Conservation (phyloP, 176 grass and related monocot genomes). For the Alopecurus myosuroides region DNA sequence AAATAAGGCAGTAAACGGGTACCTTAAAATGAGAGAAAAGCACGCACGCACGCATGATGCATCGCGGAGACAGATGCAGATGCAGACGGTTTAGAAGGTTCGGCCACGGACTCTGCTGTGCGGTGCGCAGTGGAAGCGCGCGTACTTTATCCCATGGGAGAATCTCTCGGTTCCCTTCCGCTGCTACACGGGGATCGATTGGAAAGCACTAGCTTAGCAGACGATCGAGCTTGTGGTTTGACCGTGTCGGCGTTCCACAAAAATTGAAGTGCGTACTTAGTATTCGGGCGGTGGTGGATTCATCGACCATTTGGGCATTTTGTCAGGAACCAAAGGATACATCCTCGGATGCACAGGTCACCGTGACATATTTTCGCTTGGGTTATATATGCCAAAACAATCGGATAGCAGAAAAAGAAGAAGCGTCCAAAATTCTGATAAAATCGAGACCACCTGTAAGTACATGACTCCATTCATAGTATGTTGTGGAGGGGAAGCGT, state of each 20-base stretch:
- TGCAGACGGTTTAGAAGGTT: slow-evolving; percentile 14
- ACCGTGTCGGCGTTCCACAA: not conserved
- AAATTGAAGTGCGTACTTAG: too few species aligned
- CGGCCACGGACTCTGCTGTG: not conserved
- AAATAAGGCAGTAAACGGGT: not conserved
- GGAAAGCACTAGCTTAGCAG: not conserved
- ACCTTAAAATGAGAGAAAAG: slow-evolving; percentile 14
- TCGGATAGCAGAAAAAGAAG: not conserved
- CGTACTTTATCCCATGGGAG: not conserved
- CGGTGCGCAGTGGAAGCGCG: not conserved
- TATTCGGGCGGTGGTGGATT: too few species aligned
- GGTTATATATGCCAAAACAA: not conserved
- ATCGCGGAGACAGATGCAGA: not conserved
- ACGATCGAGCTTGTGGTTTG: slow-evolving; percentile 8
- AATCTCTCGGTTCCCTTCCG: not conserved
- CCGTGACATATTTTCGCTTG: too few species aligned
- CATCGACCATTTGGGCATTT: too few species aligned
- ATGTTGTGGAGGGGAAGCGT: not conserved
- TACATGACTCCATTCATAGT: not conserved
- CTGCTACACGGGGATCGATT: not conserved
- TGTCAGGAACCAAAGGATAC: too few species aligned
- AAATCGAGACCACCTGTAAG: not conserved
- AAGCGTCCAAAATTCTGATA: not conserved
- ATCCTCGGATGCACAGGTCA: too few species aligned
- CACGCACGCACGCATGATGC: too few species aligned